Evolutionary conservation across 208 protist species (phyloP).

Genomic region (Acanthamoeba quina): DNA sequence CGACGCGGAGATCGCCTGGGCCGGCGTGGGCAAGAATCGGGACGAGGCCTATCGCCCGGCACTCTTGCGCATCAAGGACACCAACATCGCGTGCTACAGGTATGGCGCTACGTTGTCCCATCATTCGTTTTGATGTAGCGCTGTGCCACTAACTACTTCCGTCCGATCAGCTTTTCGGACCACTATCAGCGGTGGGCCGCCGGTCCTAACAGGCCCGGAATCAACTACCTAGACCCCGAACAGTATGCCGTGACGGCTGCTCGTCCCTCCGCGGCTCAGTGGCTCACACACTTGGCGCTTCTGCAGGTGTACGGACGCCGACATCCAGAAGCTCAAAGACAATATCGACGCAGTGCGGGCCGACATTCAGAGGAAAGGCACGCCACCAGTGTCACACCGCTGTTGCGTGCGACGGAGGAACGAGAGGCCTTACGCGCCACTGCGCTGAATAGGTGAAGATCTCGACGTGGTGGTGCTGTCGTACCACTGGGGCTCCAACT

Average conservation of each 20-base stretch:
- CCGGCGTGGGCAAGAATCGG: background rate
- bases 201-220: background rate
- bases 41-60: slow-evolving; percentile 30
- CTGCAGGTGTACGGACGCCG: background rate
- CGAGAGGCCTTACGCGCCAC: background rate
- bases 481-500: slow-evolving; percentile 37
- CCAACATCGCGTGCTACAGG: slow-evolving; percentile 43
- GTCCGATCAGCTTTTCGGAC: too few species aligned
- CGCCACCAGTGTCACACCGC: background rate
- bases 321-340: slow-evolving; percentile 27
- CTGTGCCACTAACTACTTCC: background rate
- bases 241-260: background rate
- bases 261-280: background rate
- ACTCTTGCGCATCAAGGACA: background rate
- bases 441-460: background rate
- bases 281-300: background rate
- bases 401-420: background rate
- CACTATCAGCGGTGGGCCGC: slow-evolving; percentile 44
- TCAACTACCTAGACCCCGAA: slow-evolving; percentile 34
- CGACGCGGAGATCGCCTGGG: slow-evolving; percentile 9
- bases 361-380: background rate
- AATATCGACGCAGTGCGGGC: background rate
- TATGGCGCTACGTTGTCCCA: background rate
- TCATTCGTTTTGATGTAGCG: background rate
- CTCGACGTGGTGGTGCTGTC: slow-evolving; percentile 9